A percentile compares a stretch with the other conserved stretches of the same genome.
These are phyloP conservation scores for Alternaria burnsii DNA, from an alignment of 2,329 filamentous ascomycete species.

Conservation along the genomic window DNA sequence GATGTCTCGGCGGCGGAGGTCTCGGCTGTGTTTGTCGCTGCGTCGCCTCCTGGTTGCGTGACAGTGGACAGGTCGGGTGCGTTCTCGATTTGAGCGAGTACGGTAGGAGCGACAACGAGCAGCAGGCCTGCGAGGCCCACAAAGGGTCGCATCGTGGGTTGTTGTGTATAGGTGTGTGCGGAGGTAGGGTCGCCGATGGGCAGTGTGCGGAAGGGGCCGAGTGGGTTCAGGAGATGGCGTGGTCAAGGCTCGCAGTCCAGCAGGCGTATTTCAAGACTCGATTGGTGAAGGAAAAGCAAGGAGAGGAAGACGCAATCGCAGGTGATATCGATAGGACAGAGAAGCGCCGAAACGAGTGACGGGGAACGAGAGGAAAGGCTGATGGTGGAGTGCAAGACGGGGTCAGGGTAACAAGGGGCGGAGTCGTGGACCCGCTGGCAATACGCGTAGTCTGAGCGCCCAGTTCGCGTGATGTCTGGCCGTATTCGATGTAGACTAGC, in stretches of 20 bases:
- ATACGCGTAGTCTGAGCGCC: constrained; percentile 22
- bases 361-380: constrained; percentile 36
- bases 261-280: constrained; percentile 7
- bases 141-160: constrained; percentile 41
- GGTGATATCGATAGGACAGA: constrained; percentile 26
- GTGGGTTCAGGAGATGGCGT: constrained; percentile 33
- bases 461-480: constrained; percentile 21
- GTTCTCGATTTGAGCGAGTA: constrained; percentile 42
- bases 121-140: constrained; percentile 42
- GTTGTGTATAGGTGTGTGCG: constrained; percentile 22
- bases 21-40: constrained; percentile 25
- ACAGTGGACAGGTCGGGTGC: constrained; percentile 42
- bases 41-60: constrained; percentile 31
- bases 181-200: no score
- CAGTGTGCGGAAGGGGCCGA: constrained; percentile 6
- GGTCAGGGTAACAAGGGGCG: constrained; percentile 29
- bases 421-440: constrained; percentile 32
- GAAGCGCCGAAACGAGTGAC: constrained; percentile 45
- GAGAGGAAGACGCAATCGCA: constrained; percentile 12
- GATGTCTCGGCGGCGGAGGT: constrained; percentile 15
- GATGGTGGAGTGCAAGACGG: constrained; percentile 32
- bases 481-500: constrained; percentile 22
- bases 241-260: constrained; percentile 23
- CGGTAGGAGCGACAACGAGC: constrained; percentile 40
- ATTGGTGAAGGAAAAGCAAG: constrained; percentile 21